These are phyloP conservation scores for Camelina neglecta DNA, from an alignment of 345 rosid species.

Conservation along the genomic window DNA sequence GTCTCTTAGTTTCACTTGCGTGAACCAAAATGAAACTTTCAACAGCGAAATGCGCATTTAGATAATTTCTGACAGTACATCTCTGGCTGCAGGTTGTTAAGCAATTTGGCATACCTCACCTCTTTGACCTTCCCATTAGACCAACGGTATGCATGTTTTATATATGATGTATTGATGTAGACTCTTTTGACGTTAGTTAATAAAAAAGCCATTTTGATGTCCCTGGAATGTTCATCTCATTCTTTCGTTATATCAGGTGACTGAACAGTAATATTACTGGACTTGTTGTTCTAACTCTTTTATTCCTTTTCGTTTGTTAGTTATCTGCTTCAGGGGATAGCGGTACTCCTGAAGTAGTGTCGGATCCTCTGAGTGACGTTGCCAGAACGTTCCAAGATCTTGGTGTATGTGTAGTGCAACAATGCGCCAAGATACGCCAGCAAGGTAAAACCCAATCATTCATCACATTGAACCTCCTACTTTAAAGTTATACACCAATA, in stretches of 20 bases:
- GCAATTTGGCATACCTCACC: slow-evolving; percentile 98
- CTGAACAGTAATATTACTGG: not conserved
- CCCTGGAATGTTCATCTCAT: not conserved
- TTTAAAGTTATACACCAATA: slow-evolving; percentile 3
- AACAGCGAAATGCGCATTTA: not conserved
- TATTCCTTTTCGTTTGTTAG: slow-evolving; percentile 43
- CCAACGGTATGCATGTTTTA: slow-evolving; percentile 55
- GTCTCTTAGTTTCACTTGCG: slow-evolving; percentile 7
- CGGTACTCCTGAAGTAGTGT: slow-evolving; percentile 87
- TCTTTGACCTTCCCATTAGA: slow-evolving; percentile 93
- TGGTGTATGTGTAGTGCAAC: slow-evolving; percentile 91
- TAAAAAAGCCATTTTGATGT: not conserved
- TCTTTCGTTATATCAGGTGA: not conserved
- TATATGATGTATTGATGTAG: not conserved
- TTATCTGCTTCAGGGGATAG: slow-evolving; percentile 96
- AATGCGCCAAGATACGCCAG: slow-evolving; percentile 95
- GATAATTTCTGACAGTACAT: slow-evolving; percentile 17
- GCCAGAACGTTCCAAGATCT: slow-evolving; percentile 82
- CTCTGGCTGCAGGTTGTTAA: slow-evolving; percentile 71
- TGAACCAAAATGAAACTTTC: not conserved
- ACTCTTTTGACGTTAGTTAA: not conserved
- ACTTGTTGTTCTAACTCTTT: not conserved
- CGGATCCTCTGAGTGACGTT: slow-evolving; percentile 92
- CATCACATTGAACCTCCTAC: not conserved
- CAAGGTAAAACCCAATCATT: slow-evolving; percentile 60